phyloP scores from a whole-genome alignment of 495 filamentous ascomycete genomes.

The Daldinia childiae region DNA sequence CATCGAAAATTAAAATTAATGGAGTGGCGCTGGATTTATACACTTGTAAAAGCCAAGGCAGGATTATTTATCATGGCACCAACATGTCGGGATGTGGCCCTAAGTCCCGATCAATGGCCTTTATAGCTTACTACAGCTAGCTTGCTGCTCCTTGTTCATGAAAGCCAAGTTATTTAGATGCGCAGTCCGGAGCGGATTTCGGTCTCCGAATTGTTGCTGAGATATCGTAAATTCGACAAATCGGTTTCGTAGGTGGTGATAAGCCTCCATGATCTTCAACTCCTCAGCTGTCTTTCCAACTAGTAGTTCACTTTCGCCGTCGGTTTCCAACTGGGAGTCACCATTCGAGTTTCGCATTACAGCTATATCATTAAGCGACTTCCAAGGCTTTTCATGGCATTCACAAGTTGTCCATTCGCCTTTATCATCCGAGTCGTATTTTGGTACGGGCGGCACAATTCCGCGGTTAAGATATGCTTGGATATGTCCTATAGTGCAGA shows the following conservation, averaged over 20 bases:
- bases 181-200: slow-evolving; percentile 13
- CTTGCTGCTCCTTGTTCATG: not conserved
- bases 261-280: slow-evolving; percentile 12
- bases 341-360: not conserved
- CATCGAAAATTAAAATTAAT: too few species aligned
- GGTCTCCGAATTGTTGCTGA: slow-evolving; percentile 4
- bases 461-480: slow-evolving; percentile 54
- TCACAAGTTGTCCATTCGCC: slow-evolving; percentile 54
- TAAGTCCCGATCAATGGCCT: not conserved
- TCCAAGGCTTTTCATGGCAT: slow-evolving; percentile 51
- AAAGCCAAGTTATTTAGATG: not conserved
- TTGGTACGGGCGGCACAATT: slow-evolving; percentile 49
- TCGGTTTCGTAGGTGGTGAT: slow-evolving; percentile 8
- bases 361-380: slow-evolving; percentile 21
- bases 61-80: not conserved
- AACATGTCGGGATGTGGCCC: not conserved
- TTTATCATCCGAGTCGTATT: slow-evolving; percentile 37
- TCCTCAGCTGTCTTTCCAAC: slow-evolving; percentile 27
- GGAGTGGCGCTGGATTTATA: too few species aligned
- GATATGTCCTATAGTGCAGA: slow-evolving; percentile 52
- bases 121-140: slow-evolving; percentile 15
- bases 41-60: too few species aligned
- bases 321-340: not conserved
- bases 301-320: not conserved
- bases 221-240: slow-evolving; percentile 14